These are phyloP conservation scores for Oryza glaberrima DNA, from an alignment of 176 grass and related monocot species.

Conservation along the genomic window DNA sequence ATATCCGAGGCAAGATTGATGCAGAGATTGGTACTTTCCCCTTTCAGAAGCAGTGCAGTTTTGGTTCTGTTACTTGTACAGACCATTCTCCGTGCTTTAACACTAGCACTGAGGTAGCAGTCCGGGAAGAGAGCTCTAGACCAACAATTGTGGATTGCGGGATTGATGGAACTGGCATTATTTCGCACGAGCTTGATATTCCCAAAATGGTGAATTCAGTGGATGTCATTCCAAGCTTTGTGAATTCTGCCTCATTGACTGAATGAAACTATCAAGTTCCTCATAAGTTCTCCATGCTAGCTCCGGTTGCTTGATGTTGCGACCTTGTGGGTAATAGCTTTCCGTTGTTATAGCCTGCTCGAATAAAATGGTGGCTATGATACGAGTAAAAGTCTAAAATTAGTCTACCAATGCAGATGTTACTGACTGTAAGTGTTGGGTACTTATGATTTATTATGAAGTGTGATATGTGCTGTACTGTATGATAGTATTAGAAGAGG, in stretches of 20 bases:
- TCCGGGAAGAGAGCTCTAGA: conserved; percentile 43
- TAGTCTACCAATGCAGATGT: conserved; percentile 16
- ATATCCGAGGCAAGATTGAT: conserved; percentile 76
- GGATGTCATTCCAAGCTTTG: conserved; percentile 45
- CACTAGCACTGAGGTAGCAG: conserved; percentile 4
- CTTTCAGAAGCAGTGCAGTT: conserved; percentile 52
- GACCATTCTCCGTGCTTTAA: not conserved
- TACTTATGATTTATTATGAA: conserved; percentile 36
- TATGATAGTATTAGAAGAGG: conserved; percentile 1
- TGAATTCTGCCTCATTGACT: conserved; percentile 39
- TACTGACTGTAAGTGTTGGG: not conserved
- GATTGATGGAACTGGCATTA: conserved; percentile 37
- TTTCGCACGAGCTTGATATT: conserved; percentile 43
- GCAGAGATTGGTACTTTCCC: conserved; percentile 52
- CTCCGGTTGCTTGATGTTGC: conserved; percentile 6
- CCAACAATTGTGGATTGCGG: conserved; percentile 44
- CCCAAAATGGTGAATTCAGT: conserved; percentile 40
- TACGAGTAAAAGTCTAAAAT: not conserved
- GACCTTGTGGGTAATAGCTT: not conserved
- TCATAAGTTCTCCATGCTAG: not conserved
- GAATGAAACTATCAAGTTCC: conserved; percentile 28
- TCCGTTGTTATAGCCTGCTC: not conserved
- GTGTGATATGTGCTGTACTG: conserved; percentile 6
- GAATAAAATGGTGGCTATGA: conserved; percentile 35
- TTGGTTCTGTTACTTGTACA: conserved; percentile 39